These are phyloP conservation scores for Clavispora santaluciae DNA, from an alignment of 805 yeast genomes.

Conservation along the genomic window DNA sequence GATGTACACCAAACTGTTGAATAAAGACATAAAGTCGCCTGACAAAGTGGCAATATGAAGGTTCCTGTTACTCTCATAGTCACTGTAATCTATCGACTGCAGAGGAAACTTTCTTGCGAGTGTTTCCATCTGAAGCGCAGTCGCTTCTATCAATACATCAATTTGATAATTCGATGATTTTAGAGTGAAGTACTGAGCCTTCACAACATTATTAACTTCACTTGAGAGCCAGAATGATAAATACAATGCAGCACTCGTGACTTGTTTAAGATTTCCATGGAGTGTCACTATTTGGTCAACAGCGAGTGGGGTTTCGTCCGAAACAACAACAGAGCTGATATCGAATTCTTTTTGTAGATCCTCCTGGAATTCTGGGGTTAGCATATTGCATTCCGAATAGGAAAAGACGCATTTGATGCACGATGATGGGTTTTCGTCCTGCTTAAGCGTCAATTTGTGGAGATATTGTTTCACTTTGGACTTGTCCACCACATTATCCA, in stretches of 20 bases:
- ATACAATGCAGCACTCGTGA: conserved; percentile 22
- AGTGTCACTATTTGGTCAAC: conserved; percentile 29
- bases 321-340: conserved; percentile 18
- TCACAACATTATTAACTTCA: conserved; percentile 22
- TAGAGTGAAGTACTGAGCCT: conserved; percentile 23
- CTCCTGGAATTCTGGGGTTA: conserved; percentile 12
- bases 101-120: conserved; percentile 3
- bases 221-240: conserved; percentile 23
- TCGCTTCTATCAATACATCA: conserved; percentile 9
- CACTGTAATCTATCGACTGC: conserved; percentile 5
- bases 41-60: conserved; percentile 7
- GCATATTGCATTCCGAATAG: conserved; percentile 23
- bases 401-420: conserved; percentile 17
- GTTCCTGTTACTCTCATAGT: conserved; percentile 6
- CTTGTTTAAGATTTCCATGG: conserved; percentile 21
- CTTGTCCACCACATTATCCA: conserved; percentile 18
- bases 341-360: conserved; percentile 18
- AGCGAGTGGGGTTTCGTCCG: conserved; percentile 19
- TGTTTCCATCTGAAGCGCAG: conserved; percentile 2
- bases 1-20: conserved; percentile 8
- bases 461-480: conserved; percentile 22
- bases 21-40: conserved; percentile 12
- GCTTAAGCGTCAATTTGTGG: conserved; percentile 12
- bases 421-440: conserved; percentile 5
- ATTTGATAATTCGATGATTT: conserved; percentile 27